Evolutionary conservation across 2,329 filamentous ascomycete species (phyloP), one percentile per base, ranked within the genome.

Genomic region (Microcyclospora tardicrescens): DNA sequence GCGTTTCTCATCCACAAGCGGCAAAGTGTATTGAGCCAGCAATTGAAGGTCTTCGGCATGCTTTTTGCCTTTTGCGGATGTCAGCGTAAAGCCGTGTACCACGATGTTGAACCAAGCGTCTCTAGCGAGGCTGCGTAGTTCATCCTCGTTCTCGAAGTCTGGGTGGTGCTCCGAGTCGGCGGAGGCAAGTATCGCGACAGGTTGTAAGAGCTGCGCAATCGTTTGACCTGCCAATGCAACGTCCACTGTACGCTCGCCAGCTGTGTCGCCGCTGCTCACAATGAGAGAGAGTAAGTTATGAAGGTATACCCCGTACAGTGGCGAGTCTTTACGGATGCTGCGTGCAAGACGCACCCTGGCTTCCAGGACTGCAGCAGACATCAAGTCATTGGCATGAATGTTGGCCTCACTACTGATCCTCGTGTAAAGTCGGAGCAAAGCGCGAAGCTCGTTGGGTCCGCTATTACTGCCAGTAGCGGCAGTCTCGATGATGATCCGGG

Each of bases 31-130:
- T 37, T 85, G 76, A 2, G 93, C 89, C 56, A 99, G 79, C 28
- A 84, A 69, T 16, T 83, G 77, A 14, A 99, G 69, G 55, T 95
- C 86, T 41, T 80, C 72, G 36, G 78, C 62, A 51, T 93, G 77
- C 48, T 75, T 74, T 56, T 79, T 80, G 13, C 80, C 83, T 39
- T 82, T 74, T 12, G 79, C 73, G 0, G 85, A 89, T 12, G 73
- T 73, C 10, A 81, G 70, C 9, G 79, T 80, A 57, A 96, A 93
- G 4, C 87, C 91, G 58, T 98, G 91, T 1, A 94, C 82, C 15
- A 87, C 84, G 45, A 96, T 85, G 54, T 98, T 99, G 65, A 95
- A 96, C 91, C 91, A 99, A 5, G 85, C 84, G 67, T 98, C 87
- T 37, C 89, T 79, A 16, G 76, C 73, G 44, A 82, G 73, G 6